Conservation (phyloP, 2,329 filamentous ascomycete species). For the Elsinoe arachidis region DNA sequence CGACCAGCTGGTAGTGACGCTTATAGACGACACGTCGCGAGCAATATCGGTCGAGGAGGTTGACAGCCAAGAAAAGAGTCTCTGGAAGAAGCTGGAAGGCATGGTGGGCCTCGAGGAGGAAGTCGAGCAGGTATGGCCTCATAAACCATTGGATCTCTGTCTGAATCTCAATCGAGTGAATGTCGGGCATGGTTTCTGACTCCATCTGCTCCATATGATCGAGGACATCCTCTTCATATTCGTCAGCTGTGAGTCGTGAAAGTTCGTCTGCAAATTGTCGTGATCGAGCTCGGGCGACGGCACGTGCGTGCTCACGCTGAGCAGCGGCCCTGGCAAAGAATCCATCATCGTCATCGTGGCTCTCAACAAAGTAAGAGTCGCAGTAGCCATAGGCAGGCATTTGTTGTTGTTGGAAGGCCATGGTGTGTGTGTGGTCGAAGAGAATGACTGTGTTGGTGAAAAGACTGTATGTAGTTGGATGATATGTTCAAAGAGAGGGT, state of each 20-base stretch:
- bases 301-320: conserved; percentile 65
- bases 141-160: conserved; percentile 99
- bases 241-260: conserved; percentile 72
- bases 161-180: conserved; percentile 97
- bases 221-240: conserved; percentile 91
- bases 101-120: conserved; percentile 91
- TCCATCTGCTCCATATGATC: conserved; percentile 95
- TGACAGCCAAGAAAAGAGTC: conserved; percentile 91
- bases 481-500: conserved; percentile 21
- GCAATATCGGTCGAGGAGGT: conserved; percentile 95
- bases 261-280: conserved; percentile 83
- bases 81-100: conserved; percentile 90
- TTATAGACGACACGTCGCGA: conserved; percentile 97
- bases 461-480: conserved; percentile 53
- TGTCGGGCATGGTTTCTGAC: conserved; percentile 85
- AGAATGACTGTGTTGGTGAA: conserved; percentile 29
- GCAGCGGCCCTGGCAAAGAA: conserved; percentile 51
- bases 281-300: conserved; percentile 73
- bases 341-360: conserved; percentile 47
- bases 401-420: conserved; percentile 47
- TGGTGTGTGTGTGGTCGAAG: conserved; percentile 36
- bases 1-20: conserved; percentile 95
- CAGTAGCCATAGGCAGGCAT: conserved; percentile 53
- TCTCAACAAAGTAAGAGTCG: conserved; percentile 61
- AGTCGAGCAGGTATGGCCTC: conserved; percentile 95